Evolutionary conservation across 441 rosid genomes (phyloP).

Genomic region (Adansonia gregorii): DNA sequence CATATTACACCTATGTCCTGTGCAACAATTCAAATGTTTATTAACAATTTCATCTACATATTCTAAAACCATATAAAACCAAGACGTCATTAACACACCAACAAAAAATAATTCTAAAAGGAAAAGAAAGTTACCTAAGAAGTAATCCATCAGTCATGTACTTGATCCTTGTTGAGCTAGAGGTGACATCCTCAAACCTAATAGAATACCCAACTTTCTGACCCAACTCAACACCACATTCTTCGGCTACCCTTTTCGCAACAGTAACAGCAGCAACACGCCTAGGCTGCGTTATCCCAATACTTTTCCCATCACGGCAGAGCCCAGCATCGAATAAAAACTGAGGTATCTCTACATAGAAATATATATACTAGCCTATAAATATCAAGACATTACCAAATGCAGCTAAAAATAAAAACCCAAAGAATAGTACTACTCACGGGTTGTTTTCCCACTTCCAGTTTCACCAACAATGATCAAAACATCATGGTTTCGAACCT

Average conservation of each 20-base stretch:
- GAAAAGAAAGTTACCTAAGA: constrained; percentile 52
- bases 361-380: constrained; percentile 16
- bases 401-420: neutral
- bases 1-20: neutral
- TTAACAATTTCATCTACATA: neutral
- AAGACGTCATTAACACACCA: neutral
- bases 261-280: constrained; percentile 93
- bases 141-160: constrained; percentile 95
- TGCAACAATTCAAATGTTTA: neutral
- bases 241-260: constrained; percentile 89
- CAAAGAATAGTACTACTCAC: constrained; percentile 44
- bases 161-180: constrained; percentile 67
- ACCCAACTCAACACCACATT: constrained; percentile 76
- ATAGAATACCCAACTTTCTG: constrained; percentile 86
- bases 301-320: constrained; percentile 67
- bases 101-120: neutral
- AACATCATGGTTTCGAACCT: constrained; percentile 57
- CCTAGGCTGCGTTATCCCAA: constrained; percentile 88
- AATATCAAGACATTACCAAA: constrained; percentile 5
- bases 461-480: constrained; percentile 91
- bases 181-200: constrained; percentile 83
- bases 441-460: constrained; percentile 96
- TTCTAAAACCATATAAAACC: neutral
- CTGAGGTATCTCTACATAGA: constrained; percentile 80
- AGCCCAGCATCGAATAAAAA: constrained; percentile 72